Base-by-base conservation (phyloP, 805 yeast genomes). In the Kluyveromyces nonfermentans region DNA sequence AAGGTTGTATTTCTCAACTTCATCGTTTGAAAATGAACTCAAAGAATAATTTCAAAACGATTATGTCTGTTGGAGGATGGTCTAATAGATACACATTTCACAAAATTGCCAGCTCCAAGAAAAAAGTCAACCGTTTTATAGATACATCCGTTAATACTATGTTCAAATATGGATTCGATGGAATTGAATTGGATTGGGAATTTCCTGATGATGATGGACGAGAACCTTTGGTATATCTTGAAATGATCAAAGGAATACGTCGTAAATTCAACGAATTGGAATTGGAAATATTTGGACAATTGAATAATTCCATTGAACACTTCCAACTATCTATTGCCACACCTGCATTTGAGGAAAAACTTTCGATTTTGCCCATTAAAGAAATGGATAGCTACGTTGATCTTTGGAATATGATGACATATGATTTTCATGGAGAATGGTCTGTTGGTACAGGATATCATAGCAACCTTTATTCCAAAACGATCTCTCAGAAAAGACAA, bases 101-200 rank as follows among this genome's bases (percentile, higher is more conserved):
- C 0, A 63, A 60, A 1, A 71, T 72, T 4, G 58, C 68, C 0
- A 71, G 74, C 45, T 59, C 59, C 18, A 59, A 65, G 0, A 42
- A 36, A 1, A 66, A 63, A 38, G 48, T 80, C 7, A 55, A 58
- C 1, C 57, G 35, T 0, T 85, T 89, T 59, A 73, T 78, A 2
- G 41, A 55, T 1, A 69, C 82, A 0, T 65, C 79, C 1, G 67
- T 75, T 0, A 59, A 62, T 0, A 60, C 75, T 19, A 68, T 86
- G 59, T 44, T 61, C 2, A 62, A 70, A 36, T 74, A 76, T 56
- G 81, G 83, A 0, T 80, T 93, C 55, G 97, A 93, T 60, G 97
- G 98, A 0, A 67, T 90, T 37, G 97, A 93, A 61, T 65, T 90
- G 22, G 98, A 90, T 64, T 90, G 96, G 96, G 98, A 90, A 62